Conservation (phyloP, 2,329 filamentous ascomycete species). For the Xylaria sp. region DNA sequence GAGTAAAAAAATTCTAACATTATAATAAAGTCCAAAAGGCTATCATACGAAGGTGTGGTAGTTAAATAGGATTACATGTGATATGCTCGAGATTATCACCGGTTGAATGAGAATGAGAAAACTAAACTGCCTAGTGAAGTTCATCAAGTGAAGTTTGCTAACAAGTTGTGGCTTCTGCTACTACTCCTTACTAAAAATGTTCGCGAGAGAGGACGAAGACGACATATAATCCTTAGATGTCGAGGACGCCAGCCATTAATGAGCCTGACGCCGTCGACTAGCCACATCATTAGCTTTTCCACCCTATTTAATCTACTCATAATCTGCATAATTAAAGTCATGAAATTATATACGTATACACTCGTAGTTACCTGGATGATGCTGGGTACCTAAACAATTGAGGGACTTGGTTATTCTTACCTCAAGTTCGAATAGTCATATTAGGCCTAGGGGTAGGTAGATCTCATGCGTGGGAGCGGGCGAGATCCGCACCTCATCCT, state of each 20-base stretch:
- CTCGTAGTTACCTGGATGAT: neutral
- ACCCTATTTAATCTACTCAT: too few relatives aligned
- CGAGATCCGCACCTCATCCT: slow-evolving; percentile 21
- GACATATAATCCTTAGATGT: neutral
- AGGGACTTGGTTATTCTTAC: neutral
- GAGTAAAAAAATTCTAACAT: too few relatives aligned
- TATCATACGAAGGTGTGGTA: neutral
- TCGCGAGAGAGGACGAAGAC: neutral
- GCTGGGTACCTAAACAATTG: too few relatives aligned
- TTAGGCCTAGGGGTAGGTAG: neutral
- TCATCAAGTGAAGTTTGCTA: too few relatives aligned
- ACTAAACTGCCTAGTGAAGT: neutral
- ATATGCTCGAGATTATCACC: neutral
- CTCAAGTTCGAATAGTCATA: neutral
- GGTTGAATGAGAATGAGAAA: neutral
- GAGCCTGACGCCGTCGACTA: neutral
- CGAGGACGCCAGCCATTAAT: neutral
- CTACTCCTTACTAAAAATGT: neutral
- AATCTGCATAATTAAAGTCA: neutral
- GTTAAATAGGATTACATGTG: neutral
- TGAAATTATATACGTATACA: neutral
- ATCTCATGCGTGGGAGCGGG: slow-evolving; percentile 14
- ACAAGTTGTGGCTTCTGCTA: too few relatives aligned
- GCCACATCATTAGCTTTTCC: neutral
- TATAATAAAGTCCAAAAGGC: neutral